These are phyloP conservation scores for Diaporthe sp. DNA, from an alignment of 2,329 filamentous ascomycete genomes.

Conservation along the genomic window DNA sequence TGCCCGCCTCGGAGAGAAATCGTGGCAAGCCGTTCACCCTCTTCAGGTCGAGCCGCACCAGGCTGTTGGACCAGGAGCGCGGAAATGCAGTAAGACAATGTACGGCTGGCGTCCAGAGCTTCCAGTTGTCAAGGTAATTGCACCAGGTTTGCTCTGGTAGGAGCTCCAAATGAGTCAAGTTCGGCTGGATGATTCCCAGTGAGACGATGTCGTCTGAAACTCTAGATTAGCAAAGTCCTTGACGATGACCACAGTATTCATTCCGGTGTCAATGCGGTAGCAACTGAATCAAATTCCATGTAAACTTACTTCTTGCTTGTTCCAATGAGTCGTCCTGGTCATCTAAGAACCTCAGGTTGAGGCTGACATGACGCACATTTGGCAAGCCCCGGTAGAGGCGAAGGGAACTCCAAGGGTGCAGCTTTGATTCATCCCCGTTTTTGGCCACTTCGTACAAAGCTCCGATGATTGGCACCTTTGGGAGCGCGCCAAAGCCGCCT, in stretches of 20 bases:
- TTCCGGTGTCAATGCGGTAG: neutral
- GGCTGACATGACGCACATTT: neutral
- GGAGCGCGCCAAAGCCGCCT: neutral
- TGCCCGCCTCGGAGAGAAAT: neutral
- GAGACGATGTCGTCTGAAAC: neutral
- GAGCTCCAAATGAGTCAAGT: neutral
- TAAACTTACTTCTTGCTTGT: neutral
- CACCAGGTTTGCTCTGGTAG: neutral
- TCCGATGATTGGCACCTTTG: neutral
- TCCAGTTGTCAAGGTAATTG: no score
- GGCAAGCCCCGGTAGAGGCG: neutral
- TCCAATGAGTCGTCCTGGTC: neutral
- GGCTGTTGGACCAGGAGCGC: neutral
- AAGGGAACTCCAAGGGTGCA: neutral
- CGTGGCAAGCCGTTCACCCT: neutral
- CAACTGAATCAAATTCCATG: neutral
- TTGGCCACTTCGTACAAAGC: neutral
- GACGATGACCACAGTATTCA: neutral
- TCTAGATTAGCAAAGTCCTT: neutral
- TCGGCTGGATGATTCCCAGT: neutral
- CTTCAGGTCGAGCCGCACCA: neutral
- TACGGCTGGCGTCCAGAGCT: neutral
- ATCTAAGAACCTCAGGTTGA: neutral
- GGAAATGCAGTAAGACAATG: neutral
- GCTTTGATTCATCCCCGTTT: fast-evolving